Evolutionary conservation across 768 basidiomycete species (phyloP).

Genomic region (Imleria badia): DNA sequence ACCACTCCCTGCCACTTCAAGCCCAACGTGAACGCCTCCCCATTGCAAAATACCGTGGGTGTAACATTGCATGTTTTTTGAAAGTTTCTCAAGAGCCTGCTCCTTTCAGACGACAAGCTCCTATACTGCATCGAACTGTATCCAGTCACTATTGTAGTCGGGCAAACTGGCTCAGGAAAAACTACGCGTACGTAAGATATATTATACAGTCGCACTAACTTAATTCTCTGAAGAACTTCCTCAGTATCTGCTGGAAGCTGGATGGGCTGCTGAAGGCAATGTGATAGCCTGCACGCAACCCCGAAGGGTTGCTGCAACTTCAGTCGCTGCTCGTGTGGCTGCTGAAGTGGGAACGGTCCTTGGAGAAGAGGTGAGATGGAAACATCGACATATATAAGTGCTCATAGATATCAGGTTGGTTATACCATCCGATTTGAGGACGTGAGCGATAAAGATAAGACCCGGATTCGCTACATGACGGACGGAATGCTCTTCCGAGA

Average conservation of each 20-base stretch:
- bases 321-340: slow-evolving; percentile 88
- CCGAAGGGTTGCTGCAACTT: slow-evolving; percentile 90
- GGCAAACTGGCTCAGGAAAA: slow-evolving; percentile 96
- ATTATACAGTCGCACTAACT: not conserved
- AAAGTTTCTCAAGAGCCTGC: not conserved
- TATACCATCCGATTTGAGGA: slow-evolving; percentile 98
- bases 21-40: slow-evolving; percentile 81
- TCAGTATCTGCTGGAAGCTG: slow-evolving; percentile 90
- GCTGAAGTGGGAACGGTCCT: slow-evolving; percentile 86
- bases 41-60: slow-evolving; percentile 82
- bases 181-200: slow-evolving; percentile 75
- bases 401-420: slow-evolving; percentile 64
- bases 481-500: slow-evolving; percentile 99
- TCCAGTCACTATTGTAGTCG: slow-evolving; percentile 85
- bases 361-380: slow-evolving; percentile 72
- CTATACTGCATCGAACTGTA: slow-evolving; percentile 82
- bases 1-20: slow-evolving; percentile 60
- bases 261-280: slow-evolving; percentile 84
- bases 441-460: slow-evolving; percentile 78
- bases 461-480: slow-evolving; percentile 93
- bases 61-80: slow-evolving; percentile 24
- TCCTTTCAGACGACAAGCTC: slow-evolving; percentile 63
- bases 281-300: slow-evolving; percentile 94
- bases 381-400: not conserved
- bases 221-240: slow-evolving; percentile 69